Percentiles rank a stretch among this genome's conserved stretches.
Conservation (phyloP, 169 alveolate genomes). For the Plasmodium yoelii region DNA sequence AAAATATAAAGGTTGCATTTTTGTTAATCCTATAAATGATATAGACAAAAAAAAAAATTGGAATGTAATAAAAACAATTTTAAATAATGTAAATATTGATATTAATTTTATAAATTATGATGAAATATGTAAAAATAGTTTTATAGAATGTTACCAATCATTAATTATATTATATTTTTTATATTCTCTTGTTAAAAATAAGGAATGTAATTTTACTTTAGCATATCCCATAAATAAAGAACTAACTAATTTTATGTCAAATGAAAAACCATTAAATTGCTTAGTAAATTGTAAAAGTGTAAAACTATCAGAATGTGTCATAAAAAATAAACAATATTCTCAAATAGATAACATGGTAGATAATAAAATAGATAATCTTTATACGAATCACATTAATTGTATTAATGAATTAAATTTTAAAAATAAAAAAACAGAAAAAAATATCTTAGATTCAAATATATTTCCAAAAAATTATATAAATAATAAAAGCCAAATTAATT, state of each 20-base stretch:
- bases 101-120: conserved; percentile 34
- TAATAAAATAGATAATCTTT: not conserved
- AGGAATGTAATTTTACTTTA: conserved; percentile 79
- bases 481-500: too few relatives aligned
- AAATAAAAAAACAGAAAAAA: too few relatives aligned
- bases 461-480: too few relatives aligned
- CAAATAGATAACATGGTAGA: not conserved
- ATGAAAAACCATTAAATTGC: conserved; percentile 78
- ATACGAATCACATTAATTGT: too few relatives aligned
- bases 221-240: conserved; percentile 65
- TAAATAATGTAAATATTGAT: conserved; percentile 65
- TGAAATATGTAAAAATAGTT: conserved; percentile 13
- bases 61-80: conserved; percentile 52
- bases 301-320: conserved; percentile 27
- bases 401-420: too few relatives aligned
- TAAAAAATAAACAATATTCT: conserved; percentile 24
- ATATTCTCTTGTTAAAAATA: conserved; percentile 71
- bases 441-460: too few relatives aligned
- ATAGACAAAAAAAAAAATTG: conserved; percentile 62
- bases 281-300: conserved; percentile 77
- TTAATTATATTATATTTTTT: conserved; percentile 76
- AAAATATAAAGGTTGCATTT: conserved; percentile 9
- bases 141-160: conserved; percentile 76
- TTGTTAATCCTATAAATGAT: conserved; percentile 1
- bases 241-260: conserved; percentile 77